Evolutionary conservation across 495 filamentous ascomycete species (phyloP).

Genomic region (Neurospora sp.): DNA sequence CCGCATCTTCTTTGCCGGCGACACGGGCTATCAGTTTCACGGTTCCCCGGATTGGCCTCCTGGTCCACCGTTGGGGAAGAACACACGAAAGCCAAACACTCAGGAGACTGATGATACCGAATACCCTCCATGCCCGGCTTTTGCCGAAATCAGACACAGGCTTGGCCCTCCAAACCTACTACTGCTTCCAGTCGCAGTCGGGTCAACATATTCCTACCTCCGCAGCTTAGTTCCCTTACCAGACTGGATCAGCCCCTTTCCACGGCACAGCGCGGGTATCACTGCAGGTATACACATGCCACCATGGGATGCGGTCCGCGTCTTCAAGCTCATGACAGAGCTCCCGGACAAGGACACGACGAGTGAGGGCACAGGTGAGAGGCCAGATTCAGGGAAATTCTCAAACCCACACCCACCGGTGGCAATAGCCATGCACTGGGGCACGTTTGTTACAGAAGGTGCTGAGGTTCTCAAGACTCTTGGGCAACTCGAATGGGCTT

Average conservation of each 20-base stretch:
- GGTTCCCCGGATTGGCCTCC: slow-evolving; percentile 18
- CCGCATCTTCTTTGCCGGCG: slow-evolving; percentile 21
- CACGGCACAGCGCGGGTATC: slow-evolving; percentile 13
- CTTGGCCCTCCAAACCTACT: slow-evolving; percentile 16
- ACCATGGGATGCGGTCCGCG: slow-evolving; percentile 24
- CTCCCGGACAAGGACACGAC: not conserved
- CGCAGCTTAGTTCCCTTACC: slow-evolving; percentile 19
- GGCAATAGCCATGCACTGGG: slow-evolving; percentile 26
- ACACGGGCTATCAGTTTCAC: slow-evolving; percentile 26
- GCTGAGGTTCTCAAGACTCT: slow-evolving; percentile 19
- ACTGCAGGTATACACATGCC: slow-evolving; percentile 23
- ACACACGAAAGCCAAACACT: not conserved
- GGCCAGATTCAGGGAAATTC: not conserved
- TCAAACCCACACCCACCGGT: slow-evolving; percentile 3
- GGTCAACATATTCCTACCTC: slow-evolving; percentile 20
- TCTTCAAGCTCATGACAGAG: slow-evolving; percentile 17
- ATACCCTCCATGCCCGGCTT: slow-evolving; percentile 20
- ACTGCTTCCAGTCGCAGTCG: slow-evolving; percentile 19
- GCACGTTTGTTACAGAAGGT: slow-evolving; percentile 23
- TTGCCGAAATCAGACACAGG: slow-evolving; percentile 12
- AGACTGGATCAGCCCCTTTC: slow-evolving; percentile 18
- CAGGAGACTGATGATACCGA: slow-evolving; percentile 2
- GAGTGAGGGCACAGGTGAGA: not conserved
- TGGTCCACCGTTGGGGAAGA: not conserved
- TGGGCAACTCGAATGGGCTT: slow-evolving; percentile 23